These are phyloP conservation scores for Pyrus bretschneideri DNA, from an alignment of 306 rosid species.

Conservation along the genomic window DNA sequence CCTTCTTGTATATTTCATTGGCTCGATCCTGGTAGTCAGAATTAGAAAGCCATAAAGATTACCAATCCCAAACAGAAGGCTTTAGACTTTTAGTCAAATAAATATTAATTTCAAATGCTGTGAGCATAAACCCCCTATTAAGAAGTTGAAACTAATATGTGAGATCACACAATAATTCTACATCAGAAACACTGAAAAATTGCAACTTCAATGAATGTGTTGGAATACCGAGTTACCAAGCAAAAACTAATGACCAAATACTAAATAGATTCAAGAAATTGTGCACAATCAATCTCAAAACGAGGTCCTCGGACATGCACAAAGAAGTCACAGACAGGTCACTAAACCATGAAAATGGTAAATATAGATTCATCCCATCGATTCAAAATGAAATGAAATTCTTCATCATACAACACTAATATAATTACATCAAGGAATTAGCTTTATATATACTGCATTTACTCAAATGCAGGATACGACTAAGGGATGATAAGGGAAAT, in stretches of 20 bases:
- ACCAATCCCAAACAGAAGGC: not conserved
- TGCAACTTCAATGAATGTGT: not conserved
- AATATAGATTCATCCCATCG: too few relatives aligned
- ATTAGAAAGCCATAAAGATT: not conserved
- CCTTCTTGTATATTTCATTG: conserved; percentile 2
- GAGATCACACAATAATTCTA: not conserved
- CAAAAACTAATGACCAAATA: not conserved
- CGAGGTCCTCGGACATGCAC: not conserved
- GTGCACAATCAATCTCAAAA: not conserved
- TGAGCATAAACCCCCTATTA: not conserved
- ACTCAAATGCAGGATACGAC: too few relatives aligned
- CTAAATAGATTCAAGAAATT: too few relatives aligned
- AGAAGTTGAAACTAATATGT: not conserved
- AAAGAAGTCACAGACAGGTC: not conserved
- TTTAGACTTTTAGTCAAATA: not conserved
- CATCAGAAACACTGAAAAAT: not conserved
- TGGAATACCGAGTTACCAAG: not conserved
- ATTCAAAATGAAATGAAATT: too few relatives aligned
- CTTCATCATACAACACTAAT: too few relatives aligned
- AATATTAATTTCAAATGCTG: not conserved
- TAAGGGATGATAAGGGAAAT: too few relatives aligned
- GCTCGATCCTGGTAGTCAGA: conserved; percentile 6
- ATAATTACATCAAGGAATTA: too few relatives aligned
- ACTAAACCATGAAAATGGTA: not conserved
- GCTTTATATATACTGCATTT: too few relatives aligned